Percentiles rank a stretch among this genome's conserved stretches.
phyloP scores from a whole-genome alignment of 495 filamentous ascomycete species.

The Lasiosphaeria miniovina region DNA sequence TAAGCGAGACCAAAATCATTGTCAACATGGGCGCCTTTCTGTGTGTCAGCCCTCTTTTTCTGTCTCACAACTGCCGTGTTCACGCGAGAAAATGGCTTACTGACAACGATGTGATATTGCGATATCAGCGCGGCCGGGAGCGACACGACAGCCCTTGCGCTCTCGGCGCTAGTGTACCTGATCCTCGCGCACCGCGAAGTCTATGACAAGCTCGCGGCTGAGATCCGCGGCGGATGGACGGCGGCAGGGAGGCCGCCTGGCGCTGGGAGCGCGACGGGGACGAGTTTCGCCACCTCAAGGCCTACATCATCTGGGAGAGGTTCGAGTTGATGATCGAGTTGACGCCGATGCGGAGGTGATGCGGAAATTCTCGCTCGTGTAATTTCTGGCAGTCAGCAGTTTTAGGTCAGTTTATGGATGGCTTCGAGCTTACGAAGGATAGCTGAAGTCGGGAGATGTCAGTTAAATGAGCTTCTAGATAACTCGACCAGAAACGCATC shows the following conservation, averaged over 20 bases:
- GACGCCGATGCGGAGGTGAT: neutral
- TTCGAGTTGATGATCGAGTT: constrained; percentile 4
- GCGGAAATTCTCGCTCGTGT: no score
- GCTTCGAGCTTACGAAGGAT: no score
- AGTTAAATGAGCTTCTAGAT: no score
- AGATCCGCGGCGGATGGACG: constrained; percentile 12
- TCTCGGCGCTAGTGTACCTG: constrained; percentile 17
- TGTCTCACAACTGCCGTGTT: neutral
- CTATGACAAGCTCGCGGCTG: constrained; percentile 12
- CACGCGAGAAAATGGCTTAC: neutral
- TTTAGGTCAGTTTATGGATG: no score
- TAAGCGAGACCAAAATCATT: constrained; percentile 20
- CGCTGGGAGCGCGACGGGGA: constrained; percentile 7
- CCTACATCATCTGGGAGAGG: constrained; percentile 12
- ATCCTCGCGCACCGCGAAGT: constrained; percentile 13
- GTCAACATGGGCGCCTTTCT: constrained; percentile 24
- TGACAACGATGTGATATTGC: neutral
- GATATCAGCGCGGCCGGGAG: constrained; percentile 19
- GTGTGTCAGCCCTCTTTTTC: constrained; percentile 12
- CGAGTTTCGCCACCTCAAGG: constrained; percentile 9
- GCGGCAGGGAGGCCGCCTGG: neutral
- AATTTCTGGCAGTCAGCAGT: no score
- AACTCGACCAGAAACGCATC: no score
- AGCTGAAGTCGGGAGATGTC: no score
- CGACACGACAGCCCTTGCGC: constrained; percentile 20